Conservation (phyloP, 2,329 filamentous ascomycete species). For the Colletotrichum viniferum region DNA sequence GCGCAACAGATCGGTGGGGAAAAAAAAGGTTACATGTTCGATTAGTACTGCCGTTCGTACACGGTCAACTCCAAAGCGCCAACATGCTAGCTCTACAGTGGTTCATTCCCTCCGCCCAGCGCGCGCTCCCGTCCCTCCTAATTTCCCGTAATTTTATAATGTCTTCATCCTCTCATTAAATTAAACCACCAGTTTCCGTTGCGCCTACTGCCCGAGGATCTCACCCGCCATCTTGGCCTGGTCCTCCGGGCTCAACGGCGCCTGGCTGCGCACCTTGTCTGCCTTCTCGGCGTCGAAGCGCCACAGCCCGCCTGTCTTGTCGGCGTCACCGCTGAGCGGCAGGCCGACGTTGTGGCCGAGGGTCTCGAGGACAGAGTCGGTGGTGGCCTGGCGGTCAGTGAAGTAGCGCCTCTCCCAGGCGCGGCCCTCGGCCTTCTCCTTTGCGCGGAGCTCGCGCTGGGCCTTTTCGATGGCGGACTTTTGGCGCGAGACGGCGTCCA, state of each 20-base stretch:
- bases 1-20: neutral
- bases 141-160: neutral
- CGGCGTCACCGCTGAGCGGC: conserved; percentile 55
- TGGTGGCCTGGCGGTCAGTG: conserved; percentile 48
- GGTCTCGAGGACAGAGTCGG: conserved; percentile 47
- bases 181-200: neutral
- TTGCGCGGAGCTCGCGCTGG: conserved; percentile 75
- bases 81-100: conserved; percentile 7
- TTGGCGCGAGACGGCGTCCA: conserved; percentile 78
- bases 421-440: conserved; percentile 75
- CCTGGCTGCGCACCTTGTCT: conserved; percentile 68
- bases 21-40: neutral
- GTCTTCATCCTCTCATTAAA: neutral
- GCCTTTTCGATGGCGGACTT: conserved; percentile 91
- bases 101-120: neutral
- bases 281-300: conserved; percentile 58
- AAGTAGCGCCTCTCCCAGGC: conserved; percentile 90
- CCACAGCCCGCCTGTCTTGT: conserved; percentile 67
- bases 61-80: conserved; percentile 8
- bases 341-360: conserved; percentile 54
- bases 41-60: neutral
- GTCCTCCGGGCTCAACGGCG: conserved; percentile 44
- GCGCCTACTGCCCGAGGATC: conserved; percentile 35
- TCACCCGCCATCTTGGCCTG: conserved; percentile 57
- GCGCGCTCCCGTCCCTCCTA: neutral